Percentiles rank a stretch among this genome's conserved stretches.
Evolutionary conservation across 140 eudicot genomes (phyloP).

Genomic region (Oenanthe javanica): DNA sequence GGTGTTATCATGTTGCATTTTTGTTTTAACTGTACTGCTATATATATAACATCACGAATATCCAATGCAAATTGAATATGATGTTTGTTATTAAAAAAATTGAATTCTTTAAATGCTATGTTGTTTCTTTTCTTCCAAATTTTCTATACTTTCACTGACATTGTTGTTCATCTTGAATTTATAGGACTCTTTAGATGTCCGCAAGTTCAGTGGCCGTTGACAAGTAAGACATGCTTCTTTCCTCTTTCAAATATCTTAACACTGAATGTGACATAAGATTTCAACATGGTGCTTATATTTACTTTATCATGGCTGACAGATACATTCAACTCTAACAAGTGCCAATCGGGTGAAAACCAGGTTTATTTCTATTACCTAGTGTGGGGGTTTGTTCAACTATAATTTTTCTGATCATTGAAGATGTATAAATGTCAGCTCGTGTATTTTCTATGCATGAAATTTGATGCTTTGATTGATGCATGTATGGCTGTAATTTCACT

Average conservation of each 20-base stretch:
- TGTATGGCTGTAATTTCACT: not conserved
- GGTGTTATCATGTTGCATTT: not conserved
- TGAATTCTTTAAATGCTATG: not conserved
- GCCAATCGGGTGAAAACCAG: constrained; percentile 35
- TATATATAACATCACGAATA: not conserved
- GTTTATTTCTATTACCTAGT: not conserved
- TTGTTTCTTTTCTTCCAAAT: not conserved
- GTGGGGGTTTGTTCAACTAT: not conserved
- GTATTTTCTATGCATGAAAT: not conserved
- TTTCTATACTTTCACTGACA: constrained; percentile 5
- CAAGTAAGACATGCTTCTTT: constrained; percentile 35
- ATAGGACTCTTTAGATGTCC: constrained; percentile 29
- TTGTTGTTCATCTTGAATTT: constrained; percentile 8
- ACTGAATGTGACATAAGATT: constrained; percentile 15
- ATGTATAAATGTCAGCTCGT: not conserved
- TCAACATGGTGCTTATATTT: constrained; percentile 12
- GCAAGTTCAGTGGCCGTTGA: constrained; percentile 38
- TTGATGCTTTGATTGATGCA: not conserved
- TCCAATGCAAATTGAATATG: not conserved
- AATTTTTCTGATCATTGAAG: not conserved
- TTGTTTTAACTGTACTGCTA: not conserved
- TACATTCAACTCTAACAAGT: constrained; percentile 30
- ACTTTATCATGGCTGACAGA: constrained; percentile 20
- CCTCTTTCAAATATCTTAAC: constrained; percentile 31
- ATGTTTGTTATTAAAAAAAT: not conserved